These are phyloP conservation scores for Sesbania bispinosa DNA, from an alignment of 306 rosid genomes.

Conservation along the genomic window DNA sequence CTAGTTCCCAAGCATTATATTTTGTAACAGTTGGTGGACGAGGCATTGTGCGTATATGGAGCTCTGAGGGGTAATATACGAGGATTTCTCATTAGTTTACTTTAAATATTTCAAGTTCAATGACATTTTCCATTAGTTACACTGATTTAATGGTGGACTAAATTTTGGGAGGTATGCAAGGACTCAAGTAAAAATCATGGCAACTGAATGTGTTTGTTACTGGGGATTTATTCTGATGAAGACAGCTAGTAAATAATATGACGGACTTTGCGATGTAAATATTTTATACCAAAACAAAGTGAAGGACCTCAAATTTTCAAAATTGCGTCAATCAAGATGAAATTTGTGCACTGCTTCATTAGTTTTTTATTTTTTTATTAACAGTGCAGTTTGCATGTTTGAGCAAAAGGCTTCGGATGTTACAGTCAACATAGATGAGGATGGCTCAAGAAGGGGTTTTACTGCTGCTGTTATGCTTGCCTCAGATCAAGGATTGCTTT, in stretches of 20 bases:
- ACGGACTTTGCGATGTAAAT: neutral
- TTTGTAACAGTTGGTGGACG: slow-evolving; percentile 86
- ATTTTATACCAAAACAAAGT: neutral
- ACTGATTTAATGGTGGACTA: neutral
- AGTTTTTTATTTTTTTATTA: slow-evolving; percentile 20
- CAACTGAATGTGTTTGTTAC: neutral
- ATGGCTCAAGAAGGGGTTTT: slow-evolving; percentile 82
- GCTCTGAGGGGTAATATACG: slow-evolving; percentile 73
- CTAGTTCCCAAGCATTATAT: slow-evolving; percentile 39
- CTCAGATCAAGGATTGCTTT: slow-evolving; percentile 75
- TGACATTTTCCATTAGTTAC: neutral
- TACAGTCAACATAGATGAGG: slow-evolving; percentile 45
- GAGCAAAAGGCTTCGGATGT: slow-evolving; percentile 87
- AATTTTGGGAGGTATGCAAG: neutral
- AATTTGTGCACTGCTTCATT: slow-evolving; percentile 15
- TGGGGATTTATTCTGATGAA: neutral
- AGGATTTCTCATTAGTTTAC: slow-evolving; percentile 1
- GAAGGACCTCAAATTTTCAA: neutral
- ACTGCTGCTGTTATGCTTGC: slow-evolving; percentile 68
- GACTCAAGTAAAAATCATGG: neutral
- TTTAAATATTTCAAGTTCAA: neutral
- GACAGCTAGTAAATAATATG: neutral
- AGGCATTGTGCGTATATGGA: slow-evolving; percentile 87
- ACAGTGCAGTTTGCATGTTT: slow-evolving; percentile 88
- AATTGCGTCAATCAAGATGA: neutral